Evolutionary conservation across 148 eudicot species (phyloP).

Genomic region (Linanthus parryae): DNA sequence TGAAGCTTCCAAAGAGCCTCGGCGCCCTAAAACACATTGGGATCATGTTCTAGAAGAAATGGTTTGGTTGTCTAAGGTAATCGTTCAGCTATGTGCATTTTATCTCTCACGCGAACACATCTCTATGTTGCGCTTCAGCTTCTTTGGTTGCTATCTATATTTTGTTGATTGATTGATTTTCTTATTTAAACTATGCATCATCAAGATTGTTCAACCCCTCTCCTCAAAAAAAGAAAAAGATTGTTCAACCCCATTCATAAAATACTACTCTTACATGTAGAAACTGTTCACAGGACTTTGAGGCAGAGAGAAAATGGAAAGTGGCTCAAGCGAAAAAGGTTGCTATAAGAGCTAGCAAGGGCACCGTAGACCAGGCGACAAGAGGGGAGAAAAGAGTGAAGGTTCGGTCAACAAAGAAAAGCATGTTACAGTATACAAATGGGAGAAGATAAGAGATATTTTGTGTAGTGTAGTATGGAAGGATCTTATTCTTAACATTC

Average conservation of each 20-base stretch:
- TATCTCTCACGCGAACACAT: too few species aligned
- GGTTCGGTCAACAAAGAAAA: slow-evolving; percentile 31
- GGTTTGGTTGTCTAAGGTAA: slow-evolving; percentile 98
- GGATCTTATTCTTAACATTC: neutral
- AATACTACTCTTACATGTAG: slow-evolving; percentile 5
- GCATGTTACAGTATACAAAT: neutral
- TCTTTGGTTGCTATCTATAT: too few species aligned
- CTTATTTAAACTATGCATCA: too few species aligned
- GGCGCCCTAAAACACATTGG: slow-evolving; percentile 96
- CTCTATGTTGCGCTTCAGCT: too few species aligned
- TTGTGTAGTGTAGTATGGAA: neutral
- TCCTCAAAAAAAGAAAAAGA: too few species aligned
- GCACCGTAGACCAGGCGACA: slow-evolving; percentile 89
- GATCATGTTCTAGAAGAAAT: slow-evolving; percentile 99
- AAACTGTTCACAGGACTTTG: slow-evolving; percentile 71
- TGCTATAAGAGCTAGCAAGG: slow-evolving; percentile 95
- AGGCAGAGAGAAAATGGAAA: slow-evolving; percentile 98
- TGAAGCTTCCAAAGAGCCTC: slow-evolving; percentile 94
- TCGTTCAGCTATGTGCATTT: slow-evolving; percentile 9
- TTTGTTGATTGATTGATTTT: too few species aligned
- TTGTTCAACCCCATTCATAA: too few species aligned
- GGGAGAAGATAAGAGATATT: neutral
- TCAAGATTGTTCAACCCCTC: too few species aligned
- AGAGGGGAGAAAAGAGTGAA: slow-evolving; percentile 86
- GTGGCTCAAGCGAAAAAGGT: slow-evolving; percentile 91